These are phyloP conservation scores for Emericellopsis cladophorae DNA, from an alignment of 2,329 filamentous ascomycete genomes.

Conservation along the genomic window DNA sequence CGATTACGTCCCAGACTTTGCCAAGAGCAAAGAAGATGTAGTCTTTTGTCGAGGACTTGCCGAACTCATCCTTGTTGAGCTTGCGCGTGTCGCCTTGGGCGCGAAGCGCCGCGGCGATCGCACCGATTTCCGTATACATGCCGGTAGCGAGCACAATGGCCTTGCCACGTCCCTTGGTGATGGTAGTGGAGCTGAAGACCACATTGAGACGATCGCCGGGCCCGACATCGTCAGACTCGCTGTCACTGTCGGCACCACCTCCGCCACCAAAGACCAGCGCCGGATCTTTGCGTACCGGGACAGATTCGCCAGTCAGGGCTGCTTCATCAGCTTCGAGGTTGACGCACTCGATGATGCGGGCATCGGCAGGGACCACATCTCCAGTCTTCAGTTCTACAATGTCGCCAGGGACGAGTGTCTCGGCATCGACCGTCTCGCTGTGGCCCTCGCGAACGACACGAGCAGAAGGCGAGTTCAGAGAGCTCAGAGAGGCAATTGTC, in stretches of 20 bases:
- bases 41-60: conserved; percentile 1
- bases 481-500: conserved; percentile 24
- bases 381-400: conserved; percentile 33
- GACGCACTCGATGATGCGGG: conserved; percentile 37
- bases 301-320: conserved; percentile 44
- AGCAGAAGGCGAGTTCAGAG: conserved; percentile 19
- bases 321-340: conserved; percentile 52
- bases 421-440: conserved; percentile 14
- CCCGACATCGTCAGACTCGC: conserved; percentile 12
- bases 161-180: conserved; percentile 43
- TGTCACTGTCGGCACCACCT: not conserved
- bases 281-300: conserved; percentile 36
- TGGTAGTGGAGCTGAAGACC: conserved; percentile 40
- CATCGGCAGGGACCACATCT: conserved; percentile 41
- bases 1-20: conserved; percentile 6
- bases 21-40: conserved; percentile 3
- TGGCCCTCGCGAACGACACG: conserved; percentile 21
- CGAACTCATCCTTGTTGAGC: conserved; percentile 2
- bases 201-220: conserved; percentile 42
- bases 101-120: conserved; percentile 32
- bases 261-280: conserved; percentile 18
- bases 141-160: conserved; percentile 45
- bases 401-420: conserved; percentile 38
- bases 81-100: conserved; percentile 3
- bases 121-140: conserved; percentile 45